A percentile compares a stretch with the other conserved stretches of the same genome.
Evolutionary conservation across 345 rosid genomes (phyloP).

Genomic region (Pistacia atlantica): DNA sequence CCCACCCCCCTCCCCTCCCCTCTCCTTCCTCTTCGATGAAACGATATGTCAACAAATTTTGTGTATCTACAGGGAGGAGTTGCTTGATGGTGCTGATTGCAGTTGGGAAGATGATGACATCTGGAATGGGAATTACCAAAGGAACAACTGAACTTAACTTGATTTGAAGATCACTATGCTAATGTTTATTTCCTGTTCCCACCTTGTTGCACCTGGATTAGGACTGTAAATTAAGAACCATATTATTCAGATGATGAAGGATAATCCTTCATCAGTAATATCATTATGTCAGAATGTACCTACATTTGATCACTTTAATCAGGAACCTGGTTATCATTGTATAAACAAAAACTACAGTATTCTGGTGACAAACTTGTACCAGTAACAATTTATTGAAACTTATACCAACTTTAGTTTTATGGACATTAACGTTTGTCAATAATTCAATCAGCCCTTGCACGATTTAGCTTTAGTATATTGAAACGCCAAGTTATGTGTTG

Average conservation of each 20-base stretch:
- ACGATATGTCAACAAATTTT: not conserved
- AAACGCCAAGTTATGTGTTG: not conserved
- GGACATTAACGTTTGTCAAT: not conserved
- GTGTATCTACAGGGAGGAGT: slow-evolving; percentile 68
- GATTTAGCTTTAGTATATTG: not conserved
- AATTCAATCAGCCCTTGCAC: slow-evolving; percentile 2
- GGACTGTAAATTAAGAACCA: slow-evolving; percentile 13
- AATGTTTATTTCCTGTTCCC: not conserved
- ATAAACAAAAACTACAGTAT: not conserved
- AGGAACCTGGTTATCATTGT: slow-evolving; percentile 9
- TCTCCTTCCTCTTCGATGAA: too few species aligned
- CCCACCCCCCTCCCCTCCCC: too few species aligned
- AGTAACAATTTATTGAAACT: not conserved
- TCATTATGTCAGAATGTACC: not conserved
- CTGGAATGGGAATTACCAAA: slow-evolving; percentile 9
- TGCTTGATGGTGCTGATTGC: slow-evolving; percentile 43
- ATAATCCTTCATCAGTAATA: not conserved
- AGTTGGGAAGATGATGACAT: slow-evolving; percentile 42
- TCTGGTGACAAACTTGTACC: not conserved
- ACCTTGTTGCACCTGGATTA: not conserved
- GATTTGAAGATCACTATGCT: slow-evolving; percentile 4
- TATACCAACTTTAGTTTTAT: not conserved
- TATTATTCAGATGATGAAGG: not conserved
- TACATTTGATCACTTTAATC: not conserved
- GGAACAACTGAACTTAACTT: slow-evolving; percentile 1